Base-by-base conservation (phyloP, 2,329 filamentous ascomycete species). In the Phialophora macrospora region DNA sequence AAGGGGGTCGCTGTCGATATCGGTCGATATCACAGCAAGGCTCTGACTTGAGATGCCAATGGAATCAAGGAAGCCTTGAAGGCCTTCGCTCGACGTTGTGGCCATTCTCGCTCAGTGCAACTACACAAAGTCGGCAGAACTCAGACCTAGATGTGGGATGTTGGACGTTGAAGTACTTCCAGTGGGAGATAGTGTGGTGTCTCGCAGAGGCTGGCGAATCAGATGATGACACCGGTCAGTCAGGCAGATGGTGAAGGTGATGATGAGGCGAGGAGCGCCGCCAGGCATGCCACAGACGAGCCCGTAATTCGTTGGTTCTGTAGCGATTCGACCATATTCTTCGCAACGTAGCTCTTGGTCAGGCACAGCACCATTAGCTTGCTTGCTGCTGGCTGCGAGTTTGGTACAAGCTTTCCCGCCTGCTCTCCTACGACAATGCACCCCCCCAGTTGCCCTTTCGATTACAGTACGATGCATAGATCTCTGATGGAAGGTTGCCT, bases 1-100 rank as follows among this genome's bases (percentile, higher is more conserved):
- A 73, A 91, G 82, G 3, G 90, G 89, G 80, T 95, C 95, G 72
- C 85, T 80, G 32, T 88, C 2, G 3, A 61, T 55, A 12, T 68
- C 66, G 22, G 66, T 44, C 14, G 12, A 14, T 30, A 59, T 41
- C 11, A 71, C 69, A 2, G 73, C 34, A 1, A 71, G 64, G 8
- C 72, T 65, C 44, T 28, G 30, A 4, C n/a, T 30, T 46, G 67
- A 62, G 62, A 74, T 65, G 9, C 69, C 70, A 6, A 75, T 56
- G 17, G 62, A 56, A 48, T 65, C 68, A 32, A 76, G 71, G 58
- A 71, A 65, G 4, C 65, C 64, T 58, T 72, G 67, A 44, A 76
- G 66, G 9, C 72, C 71, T 20, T 74, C 68, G 34, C 71, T 48
- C 3, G 73, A 68, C 24, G 55, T 55, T 34, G 65, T 66, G 5